Evolutionary conservation across 2,329 filamentous ascomycete species (phyloP), one percentile per base, ranked within the genome.

Genomic region (Colletotrichum echinochloae): DNA sequence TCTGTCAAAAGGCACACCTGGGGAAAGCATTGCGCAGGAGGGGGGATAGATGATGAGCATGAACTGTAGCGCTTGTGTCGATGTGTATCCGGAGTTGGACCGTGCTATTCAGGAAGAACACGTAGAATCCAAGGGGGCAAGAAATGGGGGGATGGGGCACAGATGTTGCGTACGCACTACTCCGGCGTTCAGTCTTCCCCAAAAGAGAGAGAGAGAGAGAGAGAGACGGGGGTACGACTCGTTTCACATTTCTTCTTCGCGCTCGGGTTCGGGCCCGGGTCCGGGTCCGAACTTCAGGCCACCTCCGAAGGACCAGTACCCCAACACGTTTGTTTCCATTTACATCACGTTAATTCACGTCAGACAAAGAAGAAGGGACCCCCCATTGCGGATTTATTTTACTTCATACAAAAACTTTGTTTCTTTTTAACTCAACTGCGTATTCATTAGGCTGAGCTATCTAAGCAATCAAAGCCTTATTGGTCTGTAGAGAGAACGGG

Each of bases 391-490:
- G n/a, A n/a, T n/a, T n/a, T n/a, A n/a, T 48, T 30, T 9, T 20
- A 26, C 20, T 39, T 37, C 18, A 1, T 16, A 0, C n/a, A n/a
- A n/a, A n/a, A n/a, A n/a, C n/a, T n/a, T n/a, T n/a, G n/a, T n/a
- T n/a, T n/a, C n/a, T n/a, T 49, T 37, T 35, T 51, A 20, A 60
- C 35, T 49, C 52, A 63, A 71, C 60, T 71, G 35, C 65, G 49
- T 71, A 20, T 61, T 69, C 56, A 68, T 72, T 72, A 60, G 71
- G 71, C 71, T 35, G 68, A 71, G 71, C 71, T 73, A 69, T 73
- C 71, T 73, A 73, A 73, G 68, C 71, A 65, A 68, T 73, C 71
- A 60, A 72, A 71, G 71, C 68, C 71, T 60, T 20, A 33, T 44
- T 44, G 41, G 2, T 49, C 52, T 33, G 28, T 20, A 8, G 30